Evolutionary conservation across 257 asterid species (phyloP), one percentile per base, ranked within the genome.

Genomic region (Nicotiana tomentosiformis): DNA sequence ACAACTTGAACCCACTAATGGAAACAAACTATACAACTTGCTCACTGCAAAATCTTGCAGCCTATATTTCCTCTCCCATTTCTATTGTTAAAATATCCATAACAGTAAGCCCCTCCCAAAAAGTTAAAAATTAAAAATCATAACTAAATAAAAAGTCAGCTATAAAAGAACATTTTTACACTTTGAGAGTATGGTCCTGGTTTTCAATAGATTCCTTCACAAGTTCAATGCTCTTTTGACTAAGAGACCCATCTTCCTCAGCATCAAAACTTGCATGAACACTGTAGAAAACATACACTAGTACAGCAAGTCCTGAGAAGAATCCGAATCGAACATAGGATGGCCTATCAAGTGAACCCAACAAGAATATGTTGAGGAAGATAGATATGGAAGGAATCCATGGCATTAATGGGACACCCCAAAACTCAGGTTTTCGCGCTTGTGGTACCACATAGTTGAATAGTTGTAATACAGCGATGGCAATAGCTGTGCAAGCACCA

Each of bases 361-460:
- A 81, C 89, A 96, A 78, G 91, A 96, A 96, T 80, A 96, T 91
- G 87, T 96, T 90, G 58, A 96, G 98, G 66, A 90, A 92, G 82
- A 96, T 92, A 77, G 99, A 96, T 26, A 88, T 35, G 78, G 96
- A 92, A 66, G 99, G 99, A 26, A 93, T 89, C 99, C 99, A 96
- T 23, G 99, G 99, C 99, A 96, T 94, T 72, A 94, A 33, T 0
- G 98, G 99, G 82, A 96, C 98, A 35, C 99, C 98, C 99, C 99
- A 96, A 35, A 89, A 87, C 88, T 93, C 95, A 0, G 99, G 99
- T 86, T 88, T 90, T 23, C 90, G 89, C 4, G 91, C 94, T 81
- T 92, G 95, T 0, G 97, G 93, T 69, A 96, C 95, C 95, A 86
- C 88, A 85, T 72, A 82, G 77, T 88, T 87, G 89, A 94, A 94